These are phyloP conservation scores for Pelargonium myrrhifolium DNA, from an alignment of 441 rosid species.

Conservation along the genomic window DNA sequence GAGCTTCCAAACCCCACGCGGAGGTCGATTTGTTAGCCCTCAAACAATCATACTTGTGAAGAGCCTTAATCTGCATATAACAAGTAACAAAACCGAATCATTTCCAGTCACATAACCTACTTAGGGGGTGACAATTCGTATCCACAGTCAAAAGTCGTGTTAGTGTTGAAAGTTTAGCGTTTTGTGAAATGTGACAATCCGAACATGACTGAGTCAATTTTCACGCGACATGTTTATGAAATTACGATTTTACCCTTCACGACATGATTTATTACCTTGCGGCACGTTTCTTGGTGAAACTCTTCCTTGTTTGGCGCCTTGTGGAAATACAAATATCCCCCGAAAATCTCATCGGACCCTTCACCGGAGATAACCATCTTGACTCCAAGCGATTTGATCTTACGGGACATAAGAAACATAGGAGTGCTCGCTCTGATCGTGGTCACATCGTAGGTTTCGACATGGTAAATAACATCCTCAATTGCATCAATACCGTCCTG, in stretches of 20 bases:
- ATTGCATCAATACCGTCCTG: conserved; percentile 97
- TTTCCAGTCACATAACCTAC: not conserved
- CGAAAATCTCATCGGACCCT: conserved; percentile 96
- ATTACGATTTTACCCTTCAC: not conserved
- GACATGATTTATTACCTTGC: conserved; percentile 44
- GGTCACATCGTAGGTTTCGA: conserved; percentile 95
- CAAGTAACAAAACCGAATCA: not conserved
- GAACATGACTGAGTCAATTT: no score
- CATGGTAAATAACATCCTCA: conserved; percentile 94
- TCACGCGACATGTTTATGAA: no score
- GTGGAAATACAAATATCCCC: conserved; percentile 96
- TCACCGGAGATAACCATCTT: conserved; percentile 99
- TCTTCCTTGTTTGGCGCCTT: conserved; percentile 97
- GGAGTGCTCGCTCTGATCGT: conserved; percentile 98
- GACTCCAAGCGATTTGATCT: conserved; percentile 94
- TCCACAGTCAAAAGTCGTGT: no score
- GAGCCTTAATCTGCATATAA: conserved; percentile 71
- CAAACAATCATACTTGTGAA: conserved; percentile 94
- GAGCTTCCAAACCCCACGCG: conserved; percentile 99
- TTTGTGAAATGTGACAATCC: no score
- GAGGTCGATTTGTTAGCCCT: conserved; percentile 97
- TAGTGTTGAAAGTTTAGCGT: no score
- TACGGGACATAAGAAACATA: conserved; percentile 98
- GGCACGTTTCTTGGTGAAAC: conserved; percentile 89
- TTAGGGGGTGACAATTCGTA: not conserved